A percentile compares a stretch with the other conserved stretches of the same genome.
phyloP scores from a whole-genome alignment of 139 green algal genomes.

The Haematococcus lacustris region DNA sequence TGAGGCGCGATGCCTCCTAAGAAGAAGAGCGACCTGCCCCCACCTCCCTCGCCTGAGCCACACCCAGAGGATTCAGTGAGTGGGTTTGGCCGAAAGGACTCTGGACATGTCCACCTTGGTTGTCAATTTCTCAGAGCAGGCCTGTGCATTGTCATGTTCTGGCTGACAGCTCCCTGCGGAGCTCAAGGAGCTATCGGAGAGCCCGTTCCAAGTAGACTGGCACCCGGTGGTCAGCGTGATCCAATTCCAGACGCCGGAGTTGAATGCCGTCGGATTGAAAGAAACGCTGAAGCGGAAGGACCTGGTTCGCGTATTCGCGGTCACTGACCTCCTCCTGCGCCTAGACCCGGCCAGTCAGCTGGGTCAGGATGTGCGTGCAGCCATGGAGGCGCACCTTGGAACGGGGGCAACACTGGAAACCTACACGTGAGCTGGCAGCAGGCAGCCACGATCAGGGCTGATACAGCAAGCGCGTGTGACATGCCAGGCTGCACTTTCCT shows the following conservation, averaged over 20 bases:
- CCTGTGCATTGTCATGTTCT: no score
- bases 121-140: no score
- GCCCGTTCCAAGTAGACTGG: conserved; percentile 31
- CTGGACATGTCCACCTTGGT: no score
- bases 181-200: conserved; percentile 23
- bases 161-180: conserved; percentile 29
- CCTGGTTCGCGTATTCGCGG: conserved; percentile 13
- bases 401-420: no score
- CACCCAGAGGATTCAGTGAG: conserved; percentile 25
- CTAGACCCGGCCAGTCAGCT: conserved; percentile 22
- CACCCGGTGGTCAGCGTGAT: conserved; percentile 29
- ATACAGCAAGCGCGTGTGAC: no score
- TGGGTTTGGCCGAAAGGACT: no score
- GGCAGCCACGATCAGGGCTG: no score
- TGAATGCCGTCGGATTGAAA: conserved; percentile 9
- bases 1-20: conserved; percentile 38
- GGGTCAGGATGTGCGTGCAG: conserved; percentile 13
- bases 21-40: conserved; percentile 25
- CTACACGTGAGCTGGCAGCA: no score
- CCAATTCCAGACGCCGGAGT: conserved; percentile 11
- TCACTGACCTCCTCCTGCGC: conserved; percentile 22
- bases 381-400: conserved; percentile 22
- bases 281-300: conserved; percentile 31
- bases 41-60: conserved; percentile 19
- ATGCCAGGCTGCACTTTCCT: no score